Percentiles rank a stretch among this genome's conserved stretches.
phyloP scores from a whole-genome alignment of 352 stramenopile genomes.

The Globisporangium emineosum region DNA sequence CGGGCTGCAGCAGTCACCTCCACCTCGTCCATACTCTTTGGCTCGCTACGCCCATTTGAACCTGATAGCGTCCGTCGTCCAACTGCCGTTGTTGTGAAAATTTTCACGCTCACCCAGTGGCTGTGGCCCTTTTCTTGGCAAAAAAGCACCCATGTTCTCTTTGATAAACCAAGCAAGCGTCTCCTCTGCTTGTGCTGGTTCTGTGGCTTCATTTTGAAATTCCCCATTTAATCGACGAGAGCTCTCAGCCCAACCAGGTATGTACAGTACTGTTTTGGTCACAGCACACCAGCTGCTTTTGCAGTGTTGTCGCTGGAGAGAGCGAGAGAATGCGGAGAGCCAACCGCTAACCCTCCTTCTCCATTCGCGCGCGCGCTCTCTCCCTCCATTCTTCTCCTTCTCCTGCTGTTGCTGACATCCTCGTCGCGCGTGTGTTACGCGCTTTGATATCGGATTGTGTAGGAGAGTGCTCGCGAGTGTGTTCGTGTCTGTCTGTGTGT shows the following conservation, averaged over 20 bases:
- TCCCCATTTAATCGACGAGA: not conserved
- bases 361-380: not conserved
- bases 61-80: not conserved
- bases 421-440: conserved; percentile 8
- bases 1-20: conserved; percentile 1
- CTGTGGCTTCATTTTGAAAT: conserved; percentile 8
- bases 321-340: conserved; percentile 5
- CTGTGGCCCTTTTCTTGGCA: not conserved
- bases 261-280: not conserved
- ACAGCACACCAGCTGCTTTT: conserved; percentile 4
- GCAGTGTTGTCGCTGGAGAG: conserved; percentile 2
- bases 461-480: not conserved
- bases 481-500: too few species aligned
- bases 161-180: not conserved
- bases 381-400: conserved; percentile 3
- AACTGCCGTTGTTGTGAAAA: conserved; percentile 1
- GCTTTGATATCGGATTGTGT: too few species aligned
- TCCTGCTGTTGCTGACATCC: not conserved
- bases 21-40: not conserved
- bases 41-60: not conserved
- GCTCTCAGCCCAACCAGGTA: not conserved
- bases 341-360: not conserved
- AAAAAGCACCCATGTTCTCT: conserved; percentile 9
- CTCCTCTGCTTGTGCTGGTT: not conserved
- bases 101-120: not conserved